A percentile compares a stretch with the other conserved stretches of the same genome.
phyloP scores from a whole-genome alignment of 257 asterid species.

The Solanum verrucosum region DNA sequence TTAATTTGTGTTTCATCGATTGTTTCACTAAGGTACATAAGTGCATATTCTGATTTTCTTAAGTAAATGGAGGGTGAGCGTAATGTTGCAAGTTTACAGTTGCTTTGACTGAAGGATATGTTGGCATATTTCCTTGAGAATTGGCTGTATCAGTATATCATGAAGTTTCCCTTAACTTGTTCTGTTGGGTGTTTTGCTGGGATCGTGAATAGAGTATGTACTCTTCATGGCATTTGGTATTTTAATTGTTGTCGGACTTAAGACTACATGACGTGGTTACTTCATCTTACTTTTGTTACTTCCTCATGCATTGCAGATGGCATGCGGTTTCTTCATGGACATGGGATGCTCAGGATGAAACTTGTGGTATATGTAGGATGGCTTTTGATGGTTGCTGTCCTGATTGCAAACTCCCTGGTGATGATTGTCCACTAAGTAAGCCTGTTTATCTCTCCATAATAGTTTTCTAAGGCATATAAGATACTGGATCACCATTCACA shows the following conservation, averaged over 20 bases:
- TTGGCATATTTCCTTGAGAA: neutral
- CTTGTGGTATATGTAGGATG: conserved; percentile 92
- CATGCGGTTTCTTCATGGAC: conserved; percentile 94
- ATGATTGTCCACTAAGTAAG: conserved; percentile 86
- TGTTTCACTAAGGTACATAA: neutral
- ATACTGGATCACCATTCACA: neutral
- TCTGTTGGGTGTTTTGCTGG: conserved; percentile 10
- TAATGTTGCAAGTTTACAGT: neutral
- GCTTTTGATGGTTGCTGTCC: conserved; percentile 91
- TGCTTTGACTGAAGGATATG: neutral
- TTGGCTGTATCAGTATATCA: neutral
- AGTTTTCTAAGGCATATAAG: neutral
- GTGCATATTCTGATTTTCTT: neutral
- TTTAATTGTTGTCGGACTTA: neutral
- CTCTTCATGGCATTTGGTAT: neutral
- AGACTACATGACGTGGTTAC: neutral
- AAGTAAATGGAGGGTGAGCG: neutral
- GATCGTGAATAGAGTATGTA: conserved; percentile 54
- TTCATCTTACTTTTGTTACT: neutral
- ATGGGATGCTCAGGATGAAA: conserved; percentile 96
- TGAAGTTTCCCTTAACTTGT: conserved; percentile 38
- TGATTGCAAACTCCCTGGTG: conserved; percentile 88
- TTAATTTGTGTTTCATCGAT: neutral
- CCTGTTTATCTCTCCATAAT: neutral
- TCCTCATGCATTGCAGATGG: conserved; percentile 38